Evolutionary conservation across 2,329 filamentous ascomycete genomes (phyloP), one percentile per base, ranked within the genome.

Genomic region (Leptodontidium sp.): DNA sequence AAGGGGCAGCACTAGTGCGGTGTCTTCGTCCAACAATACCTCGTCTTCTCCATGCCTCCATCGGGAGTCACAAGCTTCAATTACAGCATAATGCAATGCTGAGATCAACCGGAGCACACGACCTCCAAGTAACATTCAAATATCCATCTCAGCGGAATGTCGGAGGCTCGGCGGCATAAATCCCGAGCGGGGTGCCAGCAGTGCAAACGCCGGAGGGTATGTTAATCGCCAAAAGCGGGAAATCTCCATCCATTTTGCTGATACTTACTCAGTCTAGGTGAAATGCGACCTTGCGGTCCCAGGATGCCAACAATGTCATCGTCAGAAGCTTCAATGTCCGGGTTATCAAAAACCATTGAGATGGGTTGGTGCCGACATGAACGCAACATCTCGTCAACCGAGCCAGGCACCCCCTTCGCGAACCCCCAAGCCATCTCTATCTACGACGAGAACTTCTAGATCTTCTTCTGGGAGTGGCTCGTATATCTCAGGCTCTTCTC

Each of bases 301-400:
- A 2, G 12, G 11, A 12, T 59, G 55, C 24, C n/a, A 45, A 2
- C 55, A 59, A 43, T 59, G 55, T 35, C n/a, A n/a, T 43, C 55
- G 55, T 40, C 55, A 59, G 24, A 59, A 59, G 15, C 35, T 59
- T 11, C 35, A 26, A 43, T 43, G 55, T 26, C 55, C 55, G 45
- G 55, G 35, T n/a, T 59, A 59, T n/a, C 55, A 59, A 14, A 59
- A 59, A n/a, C n/a, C n/a, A 43, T n/a, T 59, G 11, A 59, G 26
- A 24, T 59, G 55, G 55, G 11, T 59, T 38, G 35, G 55, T 11
- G 21, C 26, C 15, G 38, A 43, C 38, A 38, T 21, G 17, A 2
- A 3, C 9, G 26, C 35, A 24, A 50, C n/a, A 24, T 9, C 55
- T 24, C 55, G 35, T 11, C 55, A n/a, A 40, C 5, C 17, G 40